Percentiles rank a stretch among this genome's conserved stretches.
phyloP scores from a whole-genome alignment of 2,329 filamentous ascomycete genomes.

The Neonectria sp. region DNA sequence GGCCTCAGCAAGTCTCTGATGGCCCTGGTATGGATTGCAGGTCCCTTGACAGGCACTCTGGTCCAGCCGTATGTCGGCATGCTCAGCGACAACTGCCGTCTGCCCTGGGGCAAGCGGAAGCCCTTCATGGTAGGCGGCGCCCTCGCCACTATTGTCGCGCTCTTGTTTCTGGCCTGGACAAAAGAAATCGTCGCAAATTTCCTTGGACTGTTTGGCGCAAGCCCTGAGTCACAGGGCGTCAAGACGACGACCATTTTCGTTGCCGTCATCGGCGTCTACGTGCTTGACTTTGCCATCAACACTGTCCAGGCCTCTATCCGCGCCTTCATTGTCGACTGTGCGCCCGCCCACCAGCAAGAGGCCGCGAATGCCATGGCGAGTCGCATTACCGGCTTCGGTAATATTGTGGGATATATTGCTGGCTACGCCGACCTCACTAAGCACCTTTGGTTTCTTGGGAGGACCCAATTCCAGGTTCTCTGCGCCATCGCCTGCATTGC shows the following conservation, averaged over 20 bases:
- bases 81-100: constrained; percentile 82
- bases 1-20: constrained; percentile 87
- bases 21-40: constrained; percentile 88
- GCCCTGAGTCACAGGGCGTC: constrained; percentile 74
- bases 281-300: constrained; percentile 95
- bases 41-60: constrained; percentile 82
- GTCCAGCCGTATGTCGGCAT: constrained; percentile 90
- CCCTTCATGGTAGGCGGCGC: constrained; percentile 85
- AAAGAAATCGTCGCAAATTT: constrained; percentile 79
- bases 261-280: constrained; percentile 89
- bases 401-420: constrained; percentile 90
- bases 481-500: constrained; percentile 87
- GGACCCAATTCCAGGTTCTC: constrained; percentile 93
- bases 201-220: constrained; percentile 79
- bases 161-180: constrained; percentile 82
- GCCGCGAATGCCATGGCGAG: constrained; percentile 95
- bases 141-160: constrained; percentile 75
- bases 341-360: constrained; percentile 94
- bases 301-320: constrained; percentile 95
- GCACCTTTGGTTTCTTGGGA: constrained; percentile 83
- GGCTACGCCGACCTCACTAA: constrained; percentile 86
- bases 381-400: constrained; percentile 87
- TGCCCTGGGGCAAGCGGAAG: constrained; percentile 83
- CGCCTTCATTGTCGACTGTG: constrained; percentile 94
- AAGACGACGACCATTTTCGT: constrained; percentile 79